Evolutionary conservation across 768 basidiomycete genomes (phyloP).

Genomic region (Leccinum rimulosum): DNA sequence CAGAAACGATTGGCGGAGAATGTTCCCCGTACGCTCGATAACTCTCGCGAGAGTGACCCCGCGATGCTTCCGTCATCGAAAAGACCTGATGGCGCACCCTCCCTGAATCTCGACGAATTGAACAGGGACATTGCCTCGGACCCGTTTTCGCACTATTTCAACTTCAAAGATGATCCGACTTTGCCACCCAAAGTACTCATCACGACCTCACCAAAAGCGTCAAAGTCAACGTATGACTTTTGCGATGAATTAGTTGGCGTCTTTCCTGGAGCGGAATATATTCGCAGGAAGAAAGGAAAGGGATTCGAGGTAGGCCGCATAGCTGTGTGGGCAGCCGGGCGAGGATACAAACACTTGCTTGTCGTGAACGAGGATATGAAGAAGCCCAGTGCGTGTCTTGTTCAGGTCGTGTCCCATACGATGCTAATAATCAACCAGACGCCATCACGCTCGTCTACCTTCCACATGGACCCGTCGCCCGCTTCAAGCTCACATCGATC

Average conservation of each 20-base stretch:
- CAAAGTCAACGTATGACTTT: conserved; percentile 88
- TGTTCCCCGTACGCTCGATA: conserved; percentile 90
- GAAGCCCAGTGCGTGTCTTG: conserved; percentile 71
- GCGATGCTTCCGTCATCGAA: conserved; percentile 34
- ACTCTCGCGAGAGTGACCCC: conserved; percentile 83
- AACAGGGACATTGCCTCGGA: conserved; percentile 70
- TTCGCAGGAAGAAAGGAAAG: conserved; percentile 81
- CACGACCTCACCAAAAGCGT: conserved; percentile 86
- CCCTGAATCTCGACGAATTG: conserved; percentile 51
- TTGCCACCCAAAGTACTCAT: conserved; percentile 85
- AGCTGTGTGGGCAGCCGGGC: conserved; percentile 87
- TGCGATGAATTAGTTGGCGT: conserved; percentile 87
- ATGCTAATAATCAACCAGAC: conserved; percentile 47
- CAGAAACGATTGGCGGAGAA: conserved; percentile 85
- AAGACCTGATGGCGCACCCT: conserved; percentile 29
- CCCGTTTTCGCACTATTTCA: conserved; percentile 77
- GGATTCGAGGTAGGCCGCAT: conserved; percentile 90
- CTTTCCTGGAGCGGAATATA: conserved; percentile 91
- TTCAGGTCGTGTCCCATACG: neutral
- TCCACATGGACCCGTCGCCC: conserved; percentile 90
- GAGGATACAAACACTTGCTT: conserved; percentile 84
- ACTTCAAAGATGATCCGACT: conserved; percentile 59
- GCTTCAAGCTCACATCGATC: conserved; percentile 91
- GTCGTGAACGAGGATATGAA: conserved; percentile 97
- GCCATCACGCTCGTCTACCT: conserved; percentile 90